Conservation (phyloP, 2,329 filamentous ascomycete species). For the Venturia carpophila region DNA sequence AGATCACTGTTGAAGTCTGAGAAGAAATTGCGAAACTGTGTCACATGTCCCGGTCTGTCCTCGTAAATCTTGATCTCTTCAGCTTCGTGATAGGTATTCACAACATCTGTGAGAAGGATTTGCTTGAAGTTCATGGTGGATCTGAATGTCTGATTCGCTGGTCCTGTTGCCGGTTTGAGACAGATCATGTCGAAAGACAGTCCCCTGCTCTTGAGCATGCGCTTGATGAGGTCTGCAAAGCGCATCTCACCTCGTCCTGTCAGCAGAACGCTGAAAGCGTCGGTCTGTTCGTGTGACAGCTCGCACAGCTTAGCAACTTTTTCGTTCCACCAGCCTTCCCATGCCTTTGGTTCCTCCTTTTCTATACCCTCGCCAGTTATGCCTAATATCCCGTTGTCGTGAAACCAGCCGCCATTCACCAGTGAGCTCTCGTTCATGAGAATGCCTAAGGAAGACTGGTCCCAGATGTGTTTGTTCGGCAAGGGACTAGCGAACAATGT, state of each 20-base stretch:
- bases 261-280: slow-evolving; percentile 75
- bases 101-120: slow-evolving; percentile 66
- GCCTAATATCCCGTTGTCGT: slow-evolving; percentile 76
- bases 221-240: slow-evolving; percentile 72
- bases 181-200: slow-evolving; percentile 83
- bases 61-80: slow-evolving; percentile 70
- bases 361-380: slow-evolving; percentile 78
- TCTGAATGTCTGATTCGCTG: slow-evolving; percentile 66
- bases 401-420: slow-evolving; percentile 90
- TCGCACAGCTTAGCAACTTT: slow-evolving; percentile 71
- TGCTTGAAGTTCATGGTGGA: slow-evolving; percentile 93
- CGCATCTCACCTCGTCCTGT: slow-evolving; percentile 74
- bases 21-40: slow-evolving; percentile 80
- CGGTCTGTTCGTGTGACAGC: slow-evolving; percentile 74
- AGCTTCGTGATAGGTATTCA: slow-evolving; percentile 77
- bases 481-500: slow-evolving; percentile 84
- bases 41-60: slow-evolving; percentile 58
- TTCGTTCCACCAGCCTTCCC: slow-evolving; percentile 97
- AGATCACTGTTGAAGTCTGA: slow-evolving; percentile 62
- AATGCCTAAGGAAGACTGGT: slow-evolving; percentile 64
- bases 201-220: slow-evolving; percentile 68
- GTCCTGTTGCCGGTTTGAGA: slow-evolving; percentile 77
- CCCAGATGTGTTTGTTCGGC: slow-evolving; percentile 85
- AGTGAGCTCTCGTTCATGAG: slow-evolving; percentile 71
- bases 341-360: slow-evolving; percentile 72